Evolutionary conservation across 2,329 filamentous ascomycete species (phyloP).

Genomic region (Taxawa tesnikishii): DNA sequence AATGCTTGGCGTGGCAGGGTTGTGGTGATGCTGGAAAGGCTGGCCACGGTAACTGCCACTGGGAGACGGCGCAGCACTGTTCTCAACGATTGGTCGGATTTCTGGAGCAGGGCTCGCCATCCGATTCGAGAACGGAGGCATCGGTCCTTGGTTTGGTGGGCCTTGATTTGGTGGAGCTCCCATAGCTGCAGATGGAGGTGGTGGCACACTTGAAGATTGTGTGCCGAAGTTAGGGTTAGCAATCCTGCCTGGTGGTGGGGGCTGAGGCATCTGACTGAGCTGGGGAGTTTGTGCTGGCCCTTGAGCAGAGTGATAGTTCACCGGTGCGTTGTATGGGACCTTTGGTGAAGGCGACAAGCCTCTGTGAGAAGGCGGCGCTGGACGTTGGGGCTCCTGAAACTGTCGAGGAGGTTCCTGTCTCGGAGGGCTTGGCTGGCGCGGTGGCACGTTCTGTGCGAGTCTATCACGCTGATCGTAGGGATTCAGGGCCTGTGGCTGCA

Average conservation of each 20-base stretch:
- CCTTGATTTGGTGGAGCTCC: constrained; percentile 27
- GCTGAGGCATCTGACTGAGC: constrained; percentile 27
- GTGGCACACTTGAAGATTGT: constrained; percentile 23
- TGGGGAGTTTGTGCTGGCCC: constrained; percentile 38
- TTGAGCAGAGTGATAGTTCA: constrained; percentile 35
- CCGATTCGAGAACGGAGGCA: constrained; percentile 58
- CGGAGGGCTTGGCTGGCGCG: constrained; percentile 61
- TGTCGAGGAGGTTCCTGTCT: constrained; percentile 45
- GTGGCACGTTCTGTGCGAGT: constrained; percentile 52
- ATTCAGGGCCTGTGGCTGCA: constrained; percentile 61
- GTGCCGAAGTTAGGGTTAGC: constrained; percentile 34
- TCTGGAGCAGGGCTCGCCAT: constrained; percentile 74
- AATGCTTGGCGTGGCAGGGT: constrained; percentile 46
- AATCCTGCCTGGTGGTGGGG: constrained; percentile 21
- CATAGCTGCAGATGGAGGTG: constrained; percentile 39
- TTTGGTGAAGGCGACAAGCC: constrained; percentile 48
- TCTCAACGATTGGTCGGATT: constrained; percentile 69
- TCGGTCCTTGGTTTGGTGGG: constrained; percentile 36
- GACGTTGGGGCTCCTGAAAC: constrained; percentile 25
- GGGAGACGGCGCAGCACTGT: constrained; percentile 70
- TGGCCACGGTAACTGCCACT: constrained; percentile 75
- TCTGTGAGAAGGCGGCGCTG: constrained; percentile 38
- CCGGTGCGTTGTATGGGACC: constrained; percentile 40
- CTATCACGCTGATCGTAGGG: constrained; percentile 71
- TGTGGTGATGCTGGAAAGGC: constrained; percentile 64